Evolutionary conservation across 2,329 filamentous ascomycete species (phyloP).

Genomic region (Sclerotinia nivalis): DNA sequence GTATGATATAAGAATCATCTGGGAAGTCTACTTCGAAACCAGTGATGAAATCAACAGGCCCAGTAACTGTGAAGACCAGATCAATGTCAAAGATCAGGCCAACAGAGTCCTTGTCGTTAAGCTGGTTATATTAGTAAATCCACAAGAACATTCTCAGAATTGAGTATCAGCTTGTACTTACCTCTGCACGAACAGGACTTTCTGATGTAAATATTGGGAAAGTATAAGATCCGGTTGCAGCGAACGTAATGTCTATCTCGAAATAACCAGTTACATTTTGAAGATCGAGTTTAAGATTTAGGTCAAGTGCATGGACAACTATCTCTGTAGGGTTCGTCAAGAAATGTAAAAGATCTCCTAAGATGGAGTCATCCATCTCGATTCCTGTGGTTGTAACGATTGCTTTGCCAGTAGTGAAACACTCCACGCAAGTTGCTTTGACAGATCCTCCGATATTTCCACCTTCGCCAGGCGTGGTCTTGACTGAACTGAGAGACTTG

Average conservation of each 20-base stretch:
- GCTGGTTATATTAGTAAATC: neutral
- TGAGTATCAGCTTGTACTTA: neutral
- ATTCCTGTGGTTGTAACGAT: conserved; percentile 12
- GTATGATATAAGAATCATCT: conserved; percentile 18
- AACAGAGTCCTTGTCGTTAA: conserved; percentile 11
- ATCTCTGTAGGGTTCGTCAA: conserved; percentile 8
- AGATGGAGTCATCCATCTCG: neutral
- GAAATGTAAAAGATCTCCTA: neutral
- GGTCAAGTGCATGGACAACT: conserved; percentile 23
- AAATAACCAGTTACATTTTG: conserved; percentile 28
- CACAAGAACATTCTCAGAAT: too few relatives aligned
- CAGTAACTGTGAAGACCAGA: conserved; percentile 19
- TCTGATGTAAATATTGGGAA: conserved; percentile 24
- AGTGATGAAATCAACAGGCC: conserved; percentile 24
- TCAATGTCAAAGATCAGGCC: conserved; percentile 25
- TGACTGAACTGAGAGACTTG: neutral
- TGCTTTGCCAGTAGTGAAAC: conserved; percentile 17
- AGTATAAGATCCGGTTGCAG: conserved; percentile 21
- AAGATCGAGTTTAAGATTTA: conserved; percentile 23
- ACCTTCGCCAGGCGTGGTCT: neutral
- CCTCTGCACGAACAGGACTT: conserved; percentile 15
- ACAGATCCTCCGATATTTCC: neutral
- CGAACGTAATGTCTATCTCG: conserved; percentile 27
- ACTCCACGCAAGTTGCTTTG: conserved; percentile 17
- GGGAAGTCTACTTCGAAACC: conserved; percentile 27